Evolutionary conservation across 495 filamentous ascomycete genomes (phyloP).

Genomic region (Neurospora sublineolata): DNA sequence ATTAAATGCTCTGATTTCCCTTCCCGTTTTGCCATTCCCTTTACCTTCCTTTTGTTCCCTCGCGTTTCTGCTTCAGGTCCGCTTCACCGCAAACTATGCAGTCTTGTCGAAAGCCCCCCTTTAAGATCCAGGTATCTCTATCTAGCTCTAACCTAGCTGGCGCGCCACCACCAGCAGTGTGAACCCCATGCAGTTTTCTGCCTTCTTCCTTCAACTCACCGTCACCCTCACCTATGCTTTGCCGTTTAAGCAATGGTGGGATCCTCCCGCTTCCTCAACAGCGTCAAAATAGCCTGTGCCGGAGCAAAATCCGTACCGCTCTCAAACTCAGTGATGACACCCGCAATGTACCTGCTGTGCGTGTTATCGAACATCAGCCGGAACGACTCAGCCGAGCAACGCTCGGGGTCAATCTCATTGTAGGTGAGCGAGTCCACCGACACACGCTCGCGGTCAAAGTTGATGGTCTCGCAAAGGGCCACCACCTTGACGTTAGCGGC

Average conservation of each 20-base stretch:
- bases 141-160: neutral
- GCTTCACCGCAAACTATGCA: neutral
- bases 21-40: neutral
- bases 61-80: neutral
- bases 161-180: neutral
- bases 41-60: neutral
- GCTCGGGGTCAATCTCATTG: conserved; percentile 71
- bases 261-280: conserved; percentile 39
- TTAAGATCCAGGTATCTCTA: neutral
- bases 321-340: conserved; percentile 78
- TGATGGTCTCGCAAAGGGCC: conserved; percentile 88
- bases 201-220: neutral
- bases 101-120: neutral
- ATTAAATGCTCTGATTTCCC: neutral
- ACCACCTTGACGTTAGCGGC: conserved; percentile 67
- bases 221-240: neutral
- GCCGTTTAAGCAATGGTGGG: conserved; percentile 25
- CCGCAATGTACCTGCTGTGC: conserved; percentile 74
- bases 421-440: conserved; percentile 82
- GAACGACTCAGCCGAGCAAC: conserved; percentile 47
- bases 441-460: conserved; percentile 77
- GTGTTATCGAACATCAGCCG: conserved; percentile 92
- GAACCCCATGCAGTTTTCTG: neutral
- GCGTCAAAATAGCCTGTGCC: conserved; percentile 63
- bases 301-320: conserved; percentile 55